phyloP scores from a whole-genome alignment of 257 asterid genomes.

The Striga asiatica region DNA sequence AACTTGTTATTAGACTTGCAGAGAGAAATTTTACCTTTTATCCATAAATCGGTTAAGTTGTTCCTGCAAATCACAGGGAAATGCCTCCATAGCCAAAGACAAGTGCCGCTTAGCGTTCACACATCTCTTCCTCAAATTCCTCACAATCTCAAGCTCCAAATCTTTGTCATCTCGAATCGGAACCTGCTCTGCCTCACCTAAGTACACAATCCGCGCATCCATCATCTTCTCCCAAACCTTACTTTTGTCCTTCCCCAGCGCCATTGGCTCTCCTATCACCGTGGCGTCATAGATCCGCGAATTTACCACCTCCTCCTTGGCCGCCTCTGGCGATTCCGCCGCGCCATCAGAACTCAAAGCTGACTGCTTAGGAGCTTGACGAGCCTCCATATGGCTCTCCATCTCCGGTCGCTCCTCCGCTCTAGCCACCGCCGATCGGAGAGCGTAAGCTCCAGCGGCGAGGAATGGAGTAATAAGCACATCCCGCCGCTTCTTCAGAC shows the following conservation, averaged over 20 bases:
- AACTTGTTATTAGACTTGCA: not conserved
- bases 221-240: slow-evolving; percentile 77
- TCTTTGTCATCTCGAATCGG: slow-evolving; percentile 66
- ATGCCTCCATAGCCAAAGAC: slow-evolving; percentile 66
- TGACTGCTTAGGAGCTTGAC: slow-evolving; percentile 5
- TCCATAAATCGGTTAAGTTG: slow-evolving; percentile 52
- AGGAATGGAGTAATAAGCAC: slow-evolving; percentile 55
- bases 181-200: slow-evolving; percentile 89
- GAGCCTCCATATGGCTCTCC: slow-evolving; percentile 1
- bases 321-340: slow-evolving; percentile 16
- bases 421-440: slow-evolving; percentile 59
- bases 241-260: slow-evolving; percentile 46
- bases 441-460: slow-evolving; percentile 48
- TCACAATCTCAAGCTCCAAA: slow-evolving; percentile 60
- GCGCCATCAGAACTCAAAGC: slow-evolving; percentile 13
- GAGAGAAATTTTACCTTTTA: slow-evolving; percentile 29
- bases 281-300: slow-evolving; percentile 79
- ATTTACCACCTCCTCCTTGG: slow-evolving; percentile 42
- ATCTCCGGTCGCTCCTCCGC: slow-evolving; percentile 45
- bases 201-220: slow-evolving; percentile 65
- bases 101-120: slow-evolving; percentile 44
- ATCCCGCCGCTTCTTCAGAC: slow-evolving; percentile 47
- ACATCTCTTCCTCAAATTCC: slow-evolving; percentile 32
- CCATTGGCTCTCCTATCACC: slow-evolving; percentile 61
- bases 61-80: slow-evolving; percentile 57